Base-by-base conservation (phyloP, 345 rosid species). In the Psidium friedrichsthalianum region DNA sequence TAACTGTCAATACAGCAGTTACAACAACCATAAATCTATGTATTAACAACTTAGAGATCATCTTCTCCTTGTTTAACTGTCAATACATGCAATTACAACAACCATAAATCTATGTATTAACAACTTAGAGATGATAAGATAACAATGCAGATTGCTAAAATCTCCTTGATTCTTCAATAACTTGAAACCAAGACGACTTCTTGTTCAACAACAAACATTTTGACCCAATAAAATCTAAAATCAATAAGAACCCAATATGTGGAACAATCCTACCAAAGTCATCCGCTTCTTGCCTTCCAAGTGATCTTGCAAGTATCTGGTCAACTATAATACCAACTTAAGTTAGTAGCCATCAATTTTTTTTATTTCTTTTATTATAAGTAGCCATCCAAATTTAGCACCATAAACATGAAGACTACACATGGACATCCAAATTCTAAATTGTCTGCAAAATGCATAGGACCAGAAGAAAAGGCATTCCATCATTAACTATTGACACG, bases 231-330 rank as follows among this genome's bases (percentile, higher is more conserved):
- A 78, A 36, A 36, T 36, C 36, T 36, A 36, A 36, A 36, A 36
- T 36, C 36, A 36, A 36, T 36, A 36, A 3, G 36, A 36, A 36
- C 36, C 36, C 47, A 36, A 82, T n/a, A 82, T 49, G 36, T 82
- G 3, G 44, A 64, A 86, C 83, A 87, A 32, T 81, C 95, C 86
- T 94, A 97, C 99, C 99, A 97, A 86, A 59, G 94, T 84, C 97
- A 97, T 97, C 88, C 96, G 89, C 89, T 93, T 97, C 90, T 92
- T 97, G 82, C 99, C 99, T 89, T 95, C 98, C 74, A 97, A 87
- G 85, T 95, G 95, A 88, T 95, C 98, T 86, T 97, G 89, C 82
- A 97, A 89, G 88, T 94, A 94, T 90, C 94, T 92, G 12, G 99
- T 97, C 86, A 97, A 90, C 99, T 97, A 91, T 36, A 69, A 69